Evolutionary conservation across 768 basidiomycete species (phyloP).

Genomic region (Tephrocybe sp.): DNA sequence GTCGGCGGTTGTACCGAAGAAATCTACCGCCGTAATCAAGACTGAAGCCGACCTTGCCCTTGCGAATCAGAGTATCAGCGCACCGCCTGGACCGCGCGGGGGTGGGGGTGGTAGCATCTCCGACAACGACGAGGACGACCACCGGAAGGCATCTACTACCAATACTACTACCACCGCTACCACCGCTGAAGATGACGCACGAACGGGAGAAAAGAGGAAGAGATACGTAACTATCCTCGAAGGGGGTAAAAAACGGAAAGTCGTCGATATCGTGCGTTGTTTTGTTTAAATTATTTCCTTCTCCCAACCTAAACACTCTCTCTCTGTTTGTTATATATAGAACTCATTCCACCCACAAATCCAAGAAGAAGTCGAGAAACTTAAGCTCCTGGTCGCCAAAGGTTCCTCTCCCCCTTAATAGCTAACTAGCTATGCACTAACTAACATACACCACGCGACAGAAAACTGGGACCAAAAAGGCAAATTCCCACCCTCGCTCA

Average conservation of each 20-base stretch:
- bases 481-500: no score
- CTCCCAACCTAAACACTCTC: no score
- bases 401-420: constrained; percentile 38
- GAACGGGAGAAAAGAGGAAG: constrained; percentile 50
- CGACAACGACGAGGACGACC: constrained; percentile 8
- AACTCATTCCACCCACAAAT: constrained; percentile 71
- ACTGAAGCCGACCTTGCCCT: no score
- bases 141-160: no score
- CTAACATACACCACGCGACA: no score
- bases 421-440: no score
- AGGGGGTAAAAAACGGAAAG: constrained; percentile 68
- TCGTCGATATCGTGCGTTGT: constrained; percentile 61
- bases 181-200: constrained; percentile 27
- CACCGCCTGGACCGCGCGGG: no score
- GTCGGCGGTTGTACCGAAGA: no score
- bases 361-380: constrained; percentile 54
- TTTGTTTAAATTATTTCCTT: background rate
- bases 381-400: constrained; percentile 56
- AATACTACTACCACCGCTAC: no score
- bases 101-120: constrained; percentile 11
- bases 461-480: no score
- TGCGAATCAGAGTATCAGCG: no score
- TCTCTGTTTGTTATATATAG: constrained; percentile 30
- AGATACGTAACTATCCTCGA: constrained; percentile 50
- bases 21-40: no score